A percentile compares a stretch with the other conserved stretches of the same genome.
Evolutionary conservation across 768 basidiomycete genomes (phyloP).

Genomic region (Hypholoma fasciculare): DNA sequence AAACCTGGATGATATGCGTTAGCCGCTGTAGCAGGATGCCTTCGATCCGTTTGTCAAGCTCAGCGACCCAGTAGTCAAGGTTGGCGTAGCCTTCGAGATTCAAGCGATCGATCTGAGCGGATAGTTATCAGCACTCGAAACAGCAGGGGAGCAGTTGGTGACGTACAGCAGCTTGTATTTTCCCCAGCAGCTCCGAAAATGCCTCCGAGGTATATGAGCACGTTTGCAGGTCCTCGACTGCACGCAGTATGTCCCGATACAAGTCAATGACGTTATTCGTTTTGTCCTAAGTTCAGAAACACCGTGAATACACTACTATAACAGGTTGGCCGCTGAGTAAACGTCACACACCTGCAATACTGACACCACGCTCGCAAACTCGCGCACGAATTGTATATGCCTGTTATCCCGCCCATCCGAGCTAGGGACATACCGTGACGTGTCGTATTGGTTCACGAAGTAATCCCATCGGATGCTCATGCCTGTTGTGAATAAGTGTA

Average conservation of each 20-base stretch:
- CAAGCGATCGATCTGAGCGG: constrained; percentile 78
- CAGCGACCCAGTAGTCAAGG: constrained; percentile 88
- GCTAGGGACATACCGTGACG: constrained; percentile 68
- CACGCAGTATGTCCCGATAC: constrained; percentile 80
- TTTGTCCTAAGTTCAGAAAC: constrained; percentile 64
- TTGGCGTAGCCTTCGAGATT: constrained; percentile 96
- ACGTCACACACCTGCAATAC: constrained; percentile 67
- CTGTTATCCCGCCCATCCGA: constrained; percentile 82
- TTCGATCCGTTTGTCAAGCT: constrained; percentile 84
- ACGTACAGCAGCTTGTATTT: constrained; percentile 83
- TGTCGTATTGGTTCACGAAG: constrained; percentile 93
- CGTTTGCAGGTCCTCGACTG: constrained; percentile 84
- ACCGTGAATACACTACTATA: neutral
- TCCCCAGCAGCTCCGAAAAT: constrained; percentile 75
- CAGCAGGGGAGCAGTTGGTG: neutral
- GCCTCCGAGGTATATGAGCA: constrained; percentile 85
- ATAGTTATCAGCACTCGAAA: neutral
- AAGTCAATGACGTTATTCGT: constrained; percentile 92
- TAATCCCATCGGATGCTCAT: constrained; percentile 97
- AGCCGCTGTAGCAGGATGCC: constrained; percentile 75
- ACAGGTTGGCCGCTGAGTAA: neutral
- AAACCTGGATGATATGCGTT: constrained; percentile 75
- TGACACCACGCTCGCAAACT: constrained; percentile 92
- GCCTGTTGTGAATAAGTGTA: constrained; percentile 44
- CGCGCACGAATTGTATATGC: constrained; percentile 92